Conservation (phyloP, 1,284 basidiomycete species). For the Fomitopsis schrenkii region DNA sequence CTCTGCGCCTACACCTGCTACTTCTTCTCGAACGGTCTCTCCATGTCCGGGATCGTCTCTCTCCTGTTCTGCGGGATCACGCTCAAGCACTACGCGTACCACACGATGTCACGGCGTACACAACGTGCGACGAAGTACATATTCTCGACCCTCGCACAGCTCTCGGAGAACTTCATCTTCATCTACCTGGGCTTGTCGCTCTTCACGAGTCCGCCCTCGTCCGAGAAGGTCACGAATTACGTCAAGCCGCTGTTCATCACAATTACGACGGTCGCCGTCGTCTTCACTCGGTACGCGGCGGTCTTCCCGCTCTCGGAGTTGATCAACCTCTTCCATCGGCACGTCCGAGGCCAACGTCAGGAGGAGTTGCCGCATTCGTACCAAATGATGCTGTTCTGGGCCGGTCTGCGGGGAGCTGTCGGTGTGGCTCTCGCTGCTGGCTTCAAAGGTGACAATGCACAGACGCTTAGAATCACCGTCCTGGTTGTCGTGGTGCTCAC, state of each 20-base stretch:
- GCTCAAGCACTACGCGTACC: conserved; percentile 98
- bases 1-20: conserved; percentile 97
- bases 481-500: conserved; percentile 95
- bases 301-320: conserved; percentile 96
- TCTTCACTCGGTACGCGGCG: conserved; percentile 92
- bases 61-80: conserved; percentile 99
- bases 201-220: conserved; percentile 79
- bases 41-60: conserved; percentile 97
- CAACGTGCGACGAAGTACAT: conserved; percentile 96
- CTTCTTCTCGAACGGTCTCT: conserved; percentile 95
- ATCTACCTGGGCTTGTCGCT: conserved; percentile 96
- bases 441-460: conserved; percentile 89
- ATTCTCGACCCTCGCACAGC: conserved; percentile 87
- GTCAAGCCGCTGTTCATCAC: conserved; percentile 96
- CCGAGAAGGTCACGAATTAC: conserved; percentile 74
- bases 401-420: conserved; percentile 92
- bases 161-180: conserved; percentile 99
- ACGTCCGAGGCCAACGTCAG: conserved; percentile 77
- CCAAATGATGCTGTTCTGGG: conserved; percentile 99
- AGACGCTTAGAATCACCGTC: conserved; percentile 90
- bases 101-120: conserved; percentile 96
- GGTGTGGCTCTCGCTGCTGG: conserved; percentile 96
- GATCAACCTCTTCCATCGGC: conserved; percentile 88
- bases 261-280: conserved; percentile 85
- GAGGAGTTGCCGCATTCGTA: conserved; percentile 94